A percentile compares a stretch with the other conserved stretches of the same genome.
Evolutionary conservation across 139 green algal genomes (phyloP).

Genomic region (Limnomonas spitsbergensis): DNA sequence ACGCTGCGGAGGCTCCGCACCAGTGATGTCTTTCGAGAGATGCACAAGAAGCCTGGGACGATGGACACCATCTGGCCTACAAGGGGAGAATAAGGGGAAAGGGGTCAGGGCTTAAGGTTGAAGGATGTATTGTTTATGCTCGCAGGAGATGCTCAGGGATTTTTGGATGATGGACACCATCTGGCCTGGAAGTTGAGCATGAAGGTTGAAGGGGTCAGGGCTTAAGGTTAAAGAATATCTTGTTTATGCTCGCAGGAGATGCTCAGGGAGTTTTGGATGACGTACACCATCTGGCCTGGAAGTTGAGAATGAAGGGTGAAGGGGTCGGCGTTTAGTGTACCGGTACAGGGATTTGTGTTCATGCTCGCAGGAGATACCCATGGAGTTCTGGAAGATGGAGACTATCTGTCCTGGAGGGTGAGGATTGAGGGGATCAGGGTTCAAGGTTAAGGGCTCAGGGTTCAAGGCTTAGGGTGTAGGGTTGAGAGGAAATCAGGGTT

Average conservation of each 20-base stretch:
- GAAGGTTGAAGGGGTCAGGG: not conserved
- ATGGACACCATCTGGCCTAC: conserved; percentile 50
- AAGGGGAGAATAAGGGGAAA: conserved; percentile 4
- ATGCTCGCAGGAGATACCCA: too few species aligned
- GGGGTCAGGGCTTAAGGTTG: not conserved
- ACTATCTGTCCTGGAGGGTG: too few species aligned
- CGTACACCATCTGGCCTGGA: conserved; percentile 54
- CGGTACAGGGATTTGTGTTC: too few species aligned
- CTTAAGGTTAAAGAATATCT: not conserved
- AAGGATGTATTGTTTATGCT: too few species aligned
- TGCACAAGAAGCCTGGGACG: conserved; percentile 52
- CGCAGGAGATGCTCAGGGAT: conserved; percentile 51
- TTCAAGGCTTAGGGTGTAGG: too few species aligned
- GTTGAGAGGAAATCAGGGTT: too few species aligned
- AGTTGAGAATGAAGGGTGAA: too few species aligned
- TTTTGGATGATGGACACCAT: conserved; percentile 53
- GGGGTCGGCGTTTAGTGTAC: too few species aligned
- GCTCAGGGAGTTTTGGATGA: conserved; percentile 50
- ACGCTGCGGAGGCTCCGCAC: conserved; percentile 40
- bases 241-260: conserved; percentile 58
- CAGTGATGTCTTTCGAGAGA: conserved; percentile 56
- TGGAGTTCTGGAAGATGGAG: too few species aligned
- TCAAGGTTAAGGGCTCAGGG: too few species aligned
- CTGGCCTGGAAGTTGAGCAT: conserved; percentile 31
- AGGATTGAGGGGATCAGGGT: too few species aligned